Base-by-base conservation (phyloP, 768 basidiomycete genomes). In the Tricholoma flavovirens region DNA sequence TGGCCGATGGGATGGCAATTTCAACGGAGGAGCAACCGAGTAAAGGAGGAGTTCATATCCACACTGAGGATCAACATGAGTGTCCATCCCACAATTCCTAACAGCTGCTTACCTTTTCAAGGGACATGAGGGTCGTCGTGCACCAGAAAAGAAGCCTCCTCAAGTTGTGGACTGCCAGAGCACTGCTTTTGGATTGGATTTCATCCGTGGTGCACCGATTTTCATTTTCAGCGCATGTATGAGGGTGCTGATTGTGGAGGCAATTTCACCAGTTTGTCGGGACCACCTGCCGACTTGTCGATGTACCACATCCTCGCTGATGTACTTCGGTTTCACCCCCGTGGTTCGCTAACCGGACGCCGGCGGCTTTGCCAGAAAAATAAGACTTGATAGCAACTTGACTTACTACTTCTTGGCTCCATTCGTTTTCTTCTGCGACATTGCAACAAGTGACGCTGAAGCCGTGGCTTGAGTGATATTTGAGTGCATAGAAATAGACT, bases 331-430 rank as follows among this genome's bases (percentile, higher is more conserved):
- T 15, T 78, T 51, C 52, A 85, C 92, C 81, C 68, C 82, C 77
- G 56, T 81, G 75, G 45, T 82, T 81, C 8, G 88, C 86, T 21
- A 93, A 71, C 9, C 86, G 79, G 49, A 92, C 77, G 32, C 93
- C 93, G 33, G 87, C 88, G 6, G 84, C 84, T 69, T 98, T 93
- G 24, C 94, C 94, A 19, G 83, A 78, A 64, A 85, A 98, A 67
- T 93, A 93, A n/a, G 86, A 86, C 66, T 96, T 96, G 38, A 88
- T 87, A 0, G 93, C 88, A 55, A 97, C 82, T 65, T 98, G 91
- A 60, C 87, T 90, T 0, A 90, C 79, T 42, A 98, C 1, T 82
- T 76, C 67, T 90, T 91, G 9, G 95, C 82, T 19, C 85, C 83
- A 67, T 99, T 96, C 4, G 86, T 80, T 59, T 85, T 84, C 81